Percentiles rank a stretch among this genome's conserved stretches.
Evolutionary conservation across 176 grass and related monocot genomes (phyloP).

Genomic region (Hyparrhenia diplandra): DNA sequence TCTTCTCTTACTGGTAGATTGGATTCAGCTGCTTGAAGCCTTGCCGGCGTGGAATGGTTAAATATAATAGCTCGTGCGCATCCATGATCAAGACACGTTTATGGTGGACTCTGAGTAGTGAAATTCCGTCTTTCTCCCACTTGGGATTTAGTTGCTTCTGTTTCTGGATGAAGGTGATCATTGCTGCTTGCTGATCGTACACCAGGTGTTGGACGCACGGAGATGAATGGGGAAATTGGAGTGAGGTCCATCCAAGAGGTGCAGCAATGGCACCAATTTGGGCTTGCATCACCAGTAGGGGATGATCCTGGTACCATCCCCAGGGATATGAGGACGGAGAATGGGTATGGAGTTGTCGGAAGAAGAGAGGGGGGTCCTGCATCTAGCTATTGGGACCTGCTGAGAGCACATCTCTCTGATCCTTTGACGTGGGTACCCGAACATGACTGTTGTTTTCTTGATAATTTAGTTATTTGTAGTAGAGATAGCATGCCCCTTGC

Average conservation of each 20-base stretch:
- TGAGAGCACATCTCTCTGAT: constrained; percentile 62
- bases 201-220: constrained; percentile 2
- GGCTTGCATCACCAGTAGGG: not conserved
- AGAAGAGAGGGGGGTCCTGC: constrained; percentile 53
- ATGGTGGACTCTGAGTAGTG: not conserved
- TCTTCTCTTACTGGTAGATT: not conserved
- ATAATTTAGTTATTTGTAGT: not conserved
- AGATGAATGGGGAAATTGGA: constrained; percentile 18
- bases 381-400: constrained; percentile 52
- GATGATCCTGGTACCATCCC: constrained; percentile 22
- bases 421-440: constrained; percentile 51
- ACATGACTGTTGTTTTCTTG: not conserved
- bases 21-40: not conserved
- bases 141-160: not conserved
- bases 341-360: constrained; percentile 50
- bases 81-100: not conserved
- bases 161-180: constrained; percentile 23
- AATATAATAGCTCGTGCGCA: not conserved
- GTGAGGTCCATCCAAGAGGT: constrained; percentile 12
- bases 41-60: not conserved
- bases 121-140: not conserved
- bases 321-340: constrained; percentile 37
- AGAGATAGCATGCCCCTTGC: not conserved
- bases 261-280: constrained; percentile 31
- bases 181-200: not conserved